Conservation (phyloP, 108 stramenopile species). For the Fistulifera solaris region DNA sequence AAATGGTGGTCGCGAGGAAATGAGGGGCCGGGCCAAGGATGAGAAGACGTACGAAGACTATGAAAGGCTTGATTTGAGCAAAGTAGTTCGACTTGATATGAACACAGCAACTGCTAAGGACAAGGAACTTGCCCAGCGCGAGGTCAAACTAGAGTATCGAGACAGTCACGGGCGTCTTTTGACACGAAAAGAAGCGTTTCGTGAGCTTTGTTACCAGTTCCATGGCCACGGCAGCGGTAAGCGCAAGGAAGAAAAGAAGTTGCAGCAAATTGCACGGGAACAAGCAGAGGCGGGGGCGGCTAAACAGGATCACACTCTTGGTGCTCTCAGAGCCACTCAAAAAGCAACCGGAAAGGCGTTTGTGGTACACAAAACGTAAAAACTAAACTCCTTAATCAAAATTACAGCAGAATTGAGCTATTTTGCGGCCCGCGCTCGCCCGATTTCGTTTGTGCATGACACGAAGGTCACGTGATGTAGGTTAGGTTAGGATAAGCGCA, state of each 20-base stretch:
- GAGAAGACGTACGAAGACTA: conserved; percentile 86
- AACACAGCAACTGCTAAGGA: conserved; percentile 67
- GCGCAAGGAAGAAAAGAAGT: conserved; percentile 89
- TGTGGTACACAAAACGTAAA: conserved; percentile 77
- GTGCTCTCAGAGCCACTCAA: conserved; percentile 81
- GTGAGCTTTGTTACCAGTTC: conserved; percentile 94
- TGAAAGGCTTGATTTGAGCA: conserved; percentile 51
- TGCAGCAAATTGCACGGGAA: conserved; percentile 72
- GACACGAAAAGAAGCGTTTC: conserved; percentile 93
- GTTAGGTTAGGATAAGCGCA: too few species aligned
- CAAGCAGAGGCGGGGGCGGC: conserved; percentile 48
- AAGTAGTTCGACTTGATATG: conserved; percentile 66
- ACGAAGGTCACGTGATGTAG: too few species aligned
- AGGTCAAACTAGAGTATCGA: conserved; percentile 93
- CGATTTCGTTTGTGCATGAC: too few species aligned
- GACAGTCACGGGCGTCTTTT: conserved; percentile 90
- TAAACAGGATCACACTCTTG: conserved; percentile 57
- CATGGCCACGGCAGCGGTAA: conserved; percentile 93
- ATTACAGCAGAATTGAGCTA: too few species aligned
- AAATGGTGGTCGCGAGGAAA: conserved; percentile 60
- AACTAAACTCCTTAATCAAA: too few species aligned
- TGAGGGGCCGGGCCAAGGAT: conserved; percentile 83
- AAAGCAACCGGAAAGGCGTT: conserved; percentile 89
- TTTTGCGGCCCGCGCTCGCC: too few species aligned
- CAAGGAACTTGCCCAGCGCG: conserved; percentile 61